Base-by-base conservation (phyloP, 2,329 filamentous ascomycete species). In the Madurella fahalii region DNA sequence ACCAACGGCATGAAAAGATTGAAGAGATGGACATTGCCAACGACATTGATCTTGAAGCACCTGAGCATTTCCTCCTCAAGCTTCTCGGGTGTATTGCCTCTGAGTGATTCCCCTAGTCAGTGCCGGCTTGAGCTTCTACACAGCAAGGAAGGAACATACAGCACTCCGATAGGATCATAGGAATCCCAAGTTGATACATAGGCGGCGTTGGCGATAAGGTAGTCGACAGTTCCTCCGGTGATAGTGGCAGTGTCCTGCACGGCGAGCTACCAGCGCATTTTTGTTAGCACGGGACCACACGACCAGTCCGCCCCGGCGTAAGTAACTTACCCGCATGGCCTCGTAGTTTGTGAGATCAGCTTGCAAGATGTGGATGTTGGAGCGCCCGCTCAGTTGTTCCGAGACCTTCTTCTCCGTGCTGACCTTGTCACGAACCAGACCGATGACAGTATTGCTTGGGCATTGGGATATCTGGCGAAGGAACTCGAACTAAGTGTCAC, bases 401-500 rank as follows among this genome's bases (percentile, higher is more conserved):
- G 65, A 61, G 0, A 80, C 67, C 60, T 72, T 76, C 50, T 73
- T 67, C 20, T 79, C 71, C 2, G 76, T 74, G 0, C 65, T 64
- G 1, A 63, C 57, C 58, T 77, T 78, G 64, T 79, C 63, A 17
- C 78, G 76, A 17, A 76, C 77, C 0, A 79, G 64, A 4, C 77
- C 77, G 47, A 80, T 64, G 45, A 80, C 71, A 0, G 65, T 65
- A 59, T 78, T 78, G n/a, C 61, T 51, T 2, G 72, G 63, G 57
- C 78, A 65, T 17, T 63, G 60, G 1, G 78, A 78, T 3, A 79
- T 58, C 30, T 76, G 68, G n/a, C 65, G 66, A 30, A 82, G 56
- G 62, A 81, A 77, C 56, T 74, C 78, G 49, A 72, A 80, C 79
- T 81, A 30, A n/a, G n/a, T n/a, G n/a, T n/a, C n/a, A n/a, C n/a